phyloP scores from a whole-genome alignment of 345 rosid species.

The Syzygium grande region DNA sequence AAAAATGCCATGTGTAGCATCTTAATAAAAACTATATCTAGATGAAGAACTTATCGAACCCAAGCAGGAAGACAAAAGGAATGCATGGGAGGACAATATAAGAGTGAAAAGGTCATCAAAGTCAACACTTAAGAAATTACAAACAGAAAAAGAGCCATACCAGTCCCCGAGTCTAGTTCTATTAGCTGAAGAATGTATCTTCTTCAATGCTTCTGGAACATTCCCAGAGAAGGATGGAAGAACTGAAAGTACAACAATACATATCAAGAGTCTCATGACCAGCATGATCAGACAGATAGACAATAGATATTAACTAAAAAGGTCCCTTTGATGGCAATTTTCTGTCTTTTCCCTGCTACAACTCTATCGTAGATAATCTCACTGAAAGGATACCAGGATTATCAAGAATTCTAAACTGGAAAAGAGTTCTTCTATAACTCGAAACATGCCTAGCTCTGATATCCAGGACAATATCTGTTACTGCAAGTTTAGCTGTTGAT shows the following conservation, averaged over 20 bases:
- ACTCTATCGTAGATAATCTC: background rate
- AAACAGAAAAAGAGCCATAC: slow-evolving; percentile 25
- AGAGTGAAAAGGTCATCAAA: background rate
- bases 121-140: background rate
- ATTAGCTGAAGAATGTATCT: slow-evolving; percentile 66
- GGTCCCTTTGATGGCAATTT: background rate
- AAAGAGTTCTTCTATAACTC: slow-evolving; percentile 34
- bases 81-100: background rate
- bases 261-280: background rate
- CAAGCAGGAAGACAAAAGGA: background rate
- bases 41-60: background rate
- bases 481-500: slow-evolving; percentile 69
- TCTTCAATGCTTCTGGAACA: slow-evolving; percentile 84
- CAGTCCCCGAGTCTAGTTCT: slow-evolving; percentile 51
- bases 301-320: background rate
- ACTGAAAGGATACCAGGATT: background rate
- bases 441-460: slow-evolving; percentile 82
- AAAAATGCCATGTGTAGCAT: background rate
- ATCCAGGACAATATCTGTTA: slow-evolving; percentile 28
- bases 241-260: slow-evolving; percentile 35
- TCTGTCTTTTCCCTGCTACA: background rate
- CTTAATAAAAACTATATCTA: background rate
- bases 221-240: slow-evolving; percentile 97
- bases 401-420: background rate
- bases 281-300: background rate